phyloP scores from a whole-genome alignment of 306 rosid genomes.

The Hippophae tibetana region DNA sequence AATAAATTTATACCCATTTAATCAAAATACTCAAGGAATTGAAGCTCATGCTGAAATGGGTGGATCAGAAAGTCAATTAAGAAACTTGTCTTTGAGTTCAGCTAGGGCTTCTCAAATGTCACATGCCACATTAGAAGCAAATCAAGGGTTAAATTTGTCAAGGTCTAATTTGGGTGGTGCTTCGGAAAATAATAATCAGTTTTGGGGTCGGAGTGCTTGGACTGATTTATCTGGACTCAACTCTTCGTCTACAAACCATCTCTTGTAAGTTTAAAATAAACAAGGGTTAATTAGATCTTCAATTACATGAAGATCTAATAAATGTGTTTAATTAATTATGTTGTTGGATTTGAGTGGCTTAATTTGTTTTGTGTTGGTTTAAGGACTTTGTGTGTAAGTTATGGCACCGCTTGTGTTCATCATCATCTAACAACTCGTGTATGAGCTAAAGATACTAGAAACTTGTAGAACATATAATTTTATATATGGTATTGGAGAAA shows the following conservation, averaged over 20 bases:
- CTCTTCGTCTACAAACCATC: slow-evolving; percentile 52
- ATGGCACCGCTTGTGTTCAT: no score
- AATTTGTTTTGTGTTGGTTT: no score
- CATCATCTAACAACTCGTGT: no score
- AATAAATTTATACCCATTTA: slow-evolving; percentile 34
- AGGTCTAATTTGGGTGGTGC: slow-evolving; percentile 26
- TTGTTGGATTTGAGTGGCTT: no score
- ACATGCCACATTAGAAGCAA: slow-evolving; percentile 45
- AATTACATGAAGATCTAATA: no score
- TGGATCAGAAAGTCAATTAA: background rate
- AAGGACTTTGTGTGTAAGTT: no score
- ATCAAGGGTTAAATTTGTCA: slow-evolving; percentile 28
- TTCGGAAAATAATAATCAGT: slow-evolving; percentile 34
- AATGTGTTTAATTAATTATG: no score
- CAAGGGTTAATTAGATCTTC: background rate
- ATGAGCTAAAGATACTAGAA: no score
- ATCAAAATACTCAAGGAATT: slow-evolving; percentile 20
- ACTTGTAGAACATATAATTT: no score
- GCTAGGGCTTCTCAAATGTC: slow-evolving; percentile 47
- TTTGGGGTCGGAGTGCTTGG: slow-evolving; percentile 39
- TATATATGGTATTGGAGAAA: no score
- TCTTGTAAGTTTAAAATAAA: slow-evolving; percentile 30
- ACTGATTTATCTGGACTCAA: slow-evolving; percentile 57
- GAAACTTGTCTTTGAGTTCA: background rate
- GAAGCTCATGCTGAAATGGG: background rate